phyloP scores from a whole-genome alignment of 257 asterid genomes.

The Euphrasia confusa region DNA sequence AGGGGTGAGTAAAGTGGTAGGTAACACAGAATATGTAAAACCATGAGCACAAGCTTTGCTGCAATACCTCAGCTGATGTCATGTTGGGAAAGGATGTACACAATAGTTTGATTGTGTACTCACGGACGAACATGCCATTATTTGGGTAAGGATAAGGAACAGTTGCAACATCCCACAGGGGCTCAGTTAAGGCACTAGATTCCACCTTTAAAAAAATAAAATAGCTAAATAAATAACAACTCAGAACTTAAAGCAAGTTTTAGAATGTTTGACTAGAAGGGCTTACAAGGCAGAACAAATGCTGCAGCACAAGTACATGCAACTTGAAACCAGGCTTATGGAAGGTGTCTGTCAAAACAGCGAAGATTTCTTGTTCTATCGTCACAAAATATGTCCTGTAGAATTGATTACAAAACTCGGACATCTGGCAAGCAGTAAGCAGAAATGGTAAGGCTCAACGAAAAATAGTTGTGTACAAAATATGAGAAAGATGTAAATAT shows the following conservation, averaged over 20 bases:
- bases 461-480: constrained; percentile 11
- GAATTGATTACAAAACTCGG: constrained; percentile 88
- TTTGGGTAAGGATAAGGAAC: constrained; percentile 64
- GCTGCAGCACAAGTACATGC: constrained; percentile 84
- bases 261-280: too few species aligned
- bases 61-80: constrained; percentile 73
- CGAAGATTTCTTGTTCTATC: constrained; percentile 94
- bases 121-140: constrained; percentile 65
- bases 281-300: constrained; percentile 78
- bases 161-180: constrained; percentile 85
- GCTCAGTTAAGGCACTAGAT: constrained; percentile 68
- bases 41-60: constrained; percentile 6
- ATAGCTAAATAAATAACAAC: neutral
- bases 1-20: neutral
- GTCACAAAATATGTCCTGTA: constrained; percentile 68
- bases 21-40: constrained; percentile 14
- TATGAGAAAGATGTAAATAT: neutral
- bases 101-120: constrained; percentile 81
- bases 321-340: constrained; percentile 97
- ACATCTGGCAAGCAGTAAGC: constrained; percentile 56
- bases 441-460: constrained; percentile 35
- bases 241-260: too few species aligned
- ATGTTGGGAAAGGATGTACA: constrained; percentile 95
- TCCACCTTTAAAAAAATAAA: constrained; percentile 49
- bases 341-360: constrained; percentile 87